Conservation (phyloP, 1,284 basidiomycete genomes). For the Apiotrichum porosum region DNA sequence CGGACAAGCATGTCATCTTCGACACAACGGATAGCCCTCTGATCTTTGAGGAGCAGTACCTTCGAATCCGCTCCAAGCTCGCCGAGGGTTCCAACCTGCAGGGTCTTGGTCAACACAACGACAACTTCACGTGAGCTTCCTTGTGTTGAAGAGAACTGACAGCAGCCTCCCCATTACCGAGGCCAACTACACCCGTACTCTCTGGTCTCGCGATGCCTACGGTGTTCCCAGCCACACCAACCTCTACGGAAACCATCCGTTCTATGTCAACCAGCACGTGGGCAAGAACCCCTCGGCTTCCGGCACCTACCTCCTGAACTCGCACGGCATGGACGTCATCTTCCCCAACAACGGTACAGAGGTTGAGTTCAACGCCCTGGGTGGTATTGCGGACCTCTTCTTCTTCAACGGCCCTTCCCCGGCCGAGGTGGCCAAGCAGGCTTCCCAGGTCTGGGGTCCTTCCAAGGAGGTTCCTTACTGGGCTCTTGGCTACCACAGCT, state of each 20-base stretch:
- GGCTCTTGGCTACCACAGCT: conserved; percentile 37
- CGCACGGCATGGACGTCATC: conserved; percentile 36
- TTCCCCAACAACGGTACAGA: conserved; percentile 18
- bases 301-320: conserved; percentile 45
- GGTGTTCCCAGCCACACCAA: conserved; percentile 21
- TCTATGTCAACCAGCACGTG: conserved; percentile 23
- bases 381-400: conserved; percentile 33
- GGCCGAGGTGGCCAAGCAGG: conserved; percentile 10
- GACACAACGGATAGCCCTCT: conserved; percentile 62
- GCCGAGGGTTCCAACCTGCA: conserved; percentile 61
- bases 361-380: conserved; percentile 28
- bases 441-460: conserved; percentile 22
- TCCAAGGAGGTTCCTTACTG: conserved; percentile 32
- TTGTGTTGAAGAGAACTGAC: conserved; percentile 47
- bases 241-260: conserved; percentile 30
- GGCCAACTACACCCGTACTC: conserved; percentile 18
- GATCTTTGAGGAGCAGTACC: conserved; percentile 75
- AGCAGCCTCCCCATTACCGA: conserved; percentile 59
- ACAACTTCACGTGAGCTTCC: conserved; percentile 15
- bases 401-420: conserved; percentile 22
- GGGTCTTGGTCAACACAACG: conserved; percentile 61
- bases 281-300: conserved; percentile 34
- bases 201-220: conserved; percentile 29
- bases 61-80: conserved; percentile 54
- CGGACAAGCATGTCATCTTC: conserved; percentile 58